Conservation (phyloP, 2,329 filamentous ascomycete species). For the Epichloe gansuensis region DNA sequence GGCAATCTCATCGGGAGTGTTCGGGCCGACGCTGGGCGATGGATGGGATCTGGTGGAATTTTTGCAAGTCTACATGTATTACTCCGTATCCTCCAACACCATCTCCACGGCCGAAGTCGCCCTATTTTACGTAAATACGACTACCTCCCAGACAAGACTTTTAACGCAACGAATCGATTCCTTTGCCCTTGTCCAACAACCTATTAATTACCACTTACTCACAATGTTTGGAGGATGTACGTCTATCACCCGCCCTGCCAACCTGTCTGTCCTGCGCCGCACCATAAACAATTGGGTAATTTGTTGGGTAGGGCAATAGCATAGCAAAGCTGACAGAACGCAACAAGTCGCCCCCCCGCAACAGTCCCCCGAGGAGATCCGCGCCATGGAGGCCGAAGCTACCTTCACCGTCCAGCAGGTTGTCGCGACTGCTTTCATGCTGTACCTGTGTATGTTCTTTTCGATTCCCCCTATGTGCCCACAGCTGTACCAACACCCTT, state of each 20-base stretch:
- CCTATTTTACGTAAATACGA: conserved; percentile 12
- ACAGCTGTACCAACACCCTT: background rate
- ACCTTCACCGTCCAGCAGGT: conserved; percentile 54
- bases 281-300: background rate
- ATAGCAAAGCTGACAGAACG: conserved; percentile 10
- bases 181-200: background rate
- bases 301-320: conserved; percentile 3
- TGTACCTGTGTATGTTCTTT: conserved; percentile 59
- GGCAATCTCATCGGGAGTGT: conserved; percentile 8
- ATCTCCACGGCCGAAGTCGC: conserved; percentile 10
- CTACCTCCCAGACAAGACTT: background rate
- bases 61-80: background rate
- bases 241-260: conserved; percentile 13
- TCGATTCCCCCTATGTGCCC: background rate
- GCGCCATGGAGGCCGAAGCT: conserved; percentile 54
- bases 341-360: conserved; percentile 52
- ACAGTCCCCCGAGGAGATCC: conserved; percentile 57
- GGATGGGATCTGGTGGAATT: background rate
- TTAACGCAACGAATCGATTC: background rate
- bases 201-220: background rate
- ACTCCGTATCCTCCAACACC: background rate
- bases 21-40: conserved; percentile 11
- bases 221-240: conserved; percentile 27
- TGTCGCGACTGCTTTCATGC: conserved; percentile 48
- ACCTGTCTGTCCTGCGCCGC: background rate